Base-by-base conservation (phyloP, 179 eudicot species). In the Spinacia oleracea region DNA sequence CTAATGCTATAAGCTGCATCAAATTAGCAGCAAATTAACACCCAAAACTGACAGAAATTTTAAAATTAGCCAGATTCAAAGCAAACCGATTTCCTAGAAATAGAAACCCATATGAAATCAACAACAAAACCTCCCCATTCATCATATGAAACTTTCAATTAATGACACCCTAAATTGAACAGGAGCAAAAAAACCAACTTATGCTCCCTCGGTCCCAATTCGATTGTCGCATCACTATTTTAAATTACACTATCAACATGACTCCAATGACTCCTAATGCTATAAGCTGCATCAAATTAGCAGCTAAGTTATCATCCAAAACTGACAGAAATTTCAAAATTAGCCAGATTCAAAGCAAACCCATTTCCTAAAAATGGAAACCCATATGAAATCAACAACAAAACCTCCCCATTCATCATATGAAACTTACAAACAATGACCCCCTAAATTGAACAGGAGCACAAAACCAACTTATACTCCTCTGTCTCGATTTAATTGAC, bases 1-100 rank as follows among this genome's bases (percentile, higher is more conserved):
- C 89, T 10, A 91, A 79, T 66, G 97, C 97, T 82, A 95, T 82
- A 43, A 95, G 80, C 98, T 95, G 88, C 96, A 82, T 42, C 53
- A 73, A 35, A 67, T 35, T 38, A 69, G 77, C 25, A 74, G 43
- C 43, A 62, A 80, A 29, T 51, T 27, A 66, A 21, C 68, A 79
- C 21, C 73, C 50, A 31, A 64, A 79, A 83, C 32, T 55, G 70
- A 21, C 10, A 23, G 2, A 3, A 5, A 7, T 8, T 46, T 56
- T 42, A 38, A 40, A 65, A 77, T 77, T 55, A 51, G 11, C 64
- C 71, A 80, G 25, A 75, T 70, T 80, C n/a, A 75, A 70, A 76
- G 43, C 73, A 76, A 77, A 77, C 81, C 81, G 78, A 77, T 7
- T 65, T 64, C 50, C 27, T 23, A 77, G 66, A 14, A 18, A 64